phyloP scores from a whole-genome alignment of 805 yeast genomes.

The Komagataella phaffii region DNA sequence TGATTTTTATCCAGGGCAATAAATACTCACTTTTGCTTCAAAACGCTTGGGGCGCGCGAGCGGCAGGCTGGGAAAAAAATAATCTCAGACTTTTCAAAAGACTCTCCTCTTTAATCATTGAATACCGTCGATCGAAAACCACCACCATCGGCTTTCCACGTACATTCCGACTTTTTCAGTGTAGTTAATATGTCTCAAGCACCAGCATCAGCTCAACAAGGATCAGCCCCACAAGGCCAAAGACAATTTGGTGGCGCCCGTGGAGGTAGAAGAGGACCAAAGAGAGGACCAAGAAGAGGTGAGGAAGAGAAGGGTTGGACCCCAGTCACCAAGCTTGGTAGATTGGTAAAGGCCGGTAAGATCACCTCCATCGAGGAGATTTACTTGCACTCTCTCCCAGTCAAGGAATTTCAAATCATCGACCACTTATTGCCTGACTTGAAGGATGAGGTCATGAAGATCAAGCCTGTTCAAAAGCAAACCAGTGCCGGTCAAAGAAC shows the following conservation, averaged over 20 bases:
- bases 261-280: conserved; percentile 41
- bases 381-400: conserved; percentile 98
- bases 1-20: too few relatives aligned
- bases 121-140: conserved; percentile 48
- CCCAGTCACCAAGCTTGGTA: conserved; percentile 99
- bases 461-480: conserved; percentile 99
- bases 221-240: conserved; percentile 13
- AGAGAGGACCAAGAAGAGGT: conserved; percentile 67
- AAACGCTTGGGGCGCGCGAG: background rate
- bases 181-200: conserved; percentile 27
- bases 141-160: conserved; percentile 63
- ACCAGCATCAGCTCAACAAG: conserved; percentile 22
- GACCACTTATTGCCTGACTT: conserved; percentile 92
- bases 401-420: conserved; percentile 98
- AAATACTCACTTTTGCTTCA: too few relatives aligned
- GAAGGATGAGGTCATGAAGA: conserved; percentile 99
- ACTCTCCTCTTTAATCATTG: background rate
- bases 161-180: conserved; percentile 39
- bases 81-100: background rate
- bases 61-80: background rate
- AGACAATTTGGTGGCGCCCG: conserved; percentile 44
- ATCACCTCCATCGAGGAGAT: conserved; percentile 93
- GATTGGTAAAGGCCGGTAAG: conserved; percentile 98
- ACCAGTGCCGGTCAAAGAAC: conserved; percentile 99
- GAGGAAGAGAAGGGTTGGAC: conserved; percentile 98